phyloP scores from a whole-genome alignment of 768 basidiomycete genomes.

The Mrakia frigida region DNA sequence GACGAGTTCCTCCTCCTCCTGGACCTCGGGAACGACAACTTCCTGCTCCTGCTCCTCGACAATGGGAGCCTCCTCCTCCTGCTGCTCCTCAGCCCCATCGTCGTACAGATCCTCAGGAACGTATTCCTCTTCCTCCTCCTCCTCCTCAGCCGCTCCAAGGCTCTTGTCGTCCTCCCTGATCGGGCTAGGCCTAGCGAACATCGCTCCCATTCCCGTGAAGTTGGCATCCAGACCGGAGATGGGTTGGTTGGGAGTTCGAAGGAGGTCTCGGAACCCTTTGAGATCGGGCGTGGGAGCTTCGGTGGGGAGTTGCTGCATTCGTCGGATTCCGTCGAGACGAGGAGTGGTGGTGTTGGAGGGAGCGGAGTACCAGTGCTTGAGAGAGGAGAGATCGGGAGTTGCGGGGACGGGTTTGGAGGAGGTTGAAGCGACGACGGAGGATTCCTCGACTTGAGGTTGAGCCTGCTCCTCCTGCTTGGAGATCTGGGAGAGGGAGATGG shows the following conservation, averaged over 20 bases:
- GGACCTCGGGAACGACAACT: background rate
- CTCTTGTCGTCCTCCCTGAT: background rate
- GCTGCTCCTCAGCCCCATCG: background rate
- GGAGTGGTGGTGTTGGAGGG: background rate
- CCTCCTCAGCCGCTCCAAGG: background rate
- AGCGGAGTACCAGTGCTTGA: conserved; percentile 10
- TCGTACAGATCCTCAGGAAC: conserved; percentile 11
- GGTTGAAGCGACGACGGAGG: background rate
- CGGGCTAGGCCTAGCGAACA: conserved; percentile 3
- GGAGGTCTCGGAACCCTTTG: conserved; percentile 7
- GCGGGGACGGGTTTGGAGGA: background rate
- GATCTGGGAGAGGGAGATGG: background rate
- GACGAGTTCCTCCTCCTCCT: background rate
- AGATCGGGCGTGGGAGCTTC: background rate
- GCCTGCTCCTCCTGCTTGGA: background rate
- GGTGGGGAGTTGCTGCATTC: background rate
- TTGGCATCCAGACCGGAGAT: background rate
- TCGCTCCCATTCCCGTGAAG: background rate
- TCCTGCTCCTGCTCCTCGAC: background rate
- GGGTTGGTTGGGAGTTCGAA: background rate
- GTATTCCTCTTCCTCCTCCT: background rate
- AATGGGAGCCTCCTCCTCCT: background rate
- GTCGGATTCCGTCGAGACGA: conserved; percentile 2
- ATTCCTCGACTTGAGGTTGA: background rate
- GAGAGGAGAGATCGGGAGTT: background rate